Conservation (phyloP, 2,329 filamentous ascomycete genomes). For the Colletotrichum tropicicola region DNA sequence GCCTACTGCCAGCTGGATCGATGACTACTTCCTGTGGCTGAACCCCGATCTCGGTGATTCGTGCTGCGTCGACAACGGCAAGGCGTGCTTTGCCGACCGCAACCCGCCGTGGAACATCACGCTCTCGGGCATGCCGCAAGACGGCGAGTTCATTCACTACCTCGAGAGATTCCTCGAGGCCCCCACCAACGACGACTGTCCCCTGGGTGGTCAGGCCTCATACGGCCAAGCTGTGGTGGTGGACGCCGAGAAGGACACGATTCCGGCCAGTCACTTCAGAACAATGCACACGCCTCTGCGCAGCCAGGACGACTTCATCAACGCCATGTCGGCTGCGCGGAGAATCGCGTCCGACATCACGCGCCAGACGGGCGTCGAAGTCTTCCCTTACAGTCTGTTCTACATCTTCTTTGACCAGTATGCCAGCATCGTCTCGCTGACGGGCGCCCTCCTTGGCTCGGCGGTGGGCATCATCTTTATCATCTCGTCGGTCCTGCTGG, state of each 20-base stretch:
- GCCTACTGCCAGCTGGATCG: slow-evolving; percentile 92
- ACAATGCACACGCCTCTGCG: slow-evolving; percentile 88
- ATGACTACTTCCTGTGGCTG: slow-evolving; percentile 89
- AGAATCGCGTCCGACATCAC: slow-evolving; percentile 85
- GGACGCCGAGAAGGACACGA: slow-evolving; percentile 70
- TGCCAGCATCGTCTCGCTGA: slow-evolving; percentile 81
- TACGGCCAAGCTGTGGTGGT: slow-evolving; percentile 88
- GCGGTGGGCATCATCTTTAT: slow-evolving; percentile 87
- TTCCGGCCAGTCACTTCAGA: slow-evolving; percentile 89
- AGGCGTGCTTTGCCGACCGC: slow-evolving; percentile 82
- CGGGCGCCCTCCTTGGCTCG: slow-evolving; percentile 80
- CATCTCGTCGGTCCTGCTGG: slow-evolving; percentile 82
- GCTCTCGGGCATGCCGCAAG: slow-evolving; percentile 90
- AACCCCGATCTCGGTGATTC: slow-evolving; percentile 81
- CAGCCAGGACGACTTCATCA: slow-evolving; percentile 92
- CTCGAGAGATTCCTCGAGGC: slow-evolving; percentile 83
- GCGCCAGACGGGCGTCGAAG: slow-evolving; percentile 75
- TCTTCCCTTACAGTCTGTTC: slow-evolving; percentile 97
- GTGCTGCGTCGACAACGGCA: slow-evolving; percentile 75
- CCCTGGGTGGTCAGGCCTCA: slow-evolving; percentile 86
- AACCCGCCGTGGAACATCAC: slow-evolving; percentile 89
- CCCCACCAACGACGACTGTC: slow-evolving; percentile 84
- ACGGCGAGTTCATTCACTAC: slow-evolving; percentile 89
- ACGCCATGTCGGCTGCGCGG: slow-evolving; percentile 86
- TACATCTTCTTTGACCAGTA: slow-evolving; percentile 99